Conservation (phyloP, 495 filamentous ascomycete genomes). For the Aspergillus leporis region DNA sequence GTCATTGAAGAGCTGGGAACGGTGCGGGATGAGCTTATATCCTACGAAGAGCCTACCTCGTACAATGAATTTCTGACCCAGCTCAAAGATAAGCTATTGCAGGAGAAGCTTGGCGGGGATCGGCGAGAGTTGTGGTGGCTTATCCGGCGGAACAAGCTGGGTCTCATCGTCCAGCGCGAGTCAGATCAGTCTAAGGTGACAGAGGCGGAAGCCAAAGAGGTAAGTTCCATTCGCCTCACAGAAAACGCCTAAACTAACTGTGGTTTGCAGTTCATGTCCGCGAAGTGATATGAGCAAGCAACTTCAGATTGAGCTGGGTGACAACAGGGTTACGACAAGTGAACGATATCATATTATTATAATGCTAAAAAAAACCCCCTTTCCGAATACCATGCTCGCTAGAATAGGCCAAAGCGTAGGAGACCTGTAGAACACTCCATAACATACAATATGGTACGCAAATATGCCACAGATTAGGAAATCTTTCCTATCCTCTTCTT, state of each 20-base stretch:
- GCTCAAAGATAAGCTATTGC: slow-evolving; percentile 71
- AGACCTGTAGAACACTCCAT: background rate
- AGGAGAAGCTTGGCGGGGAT: slow-evolving; percentile 76
- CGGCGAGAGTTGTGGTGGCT: slow-evolving; percentile 81
- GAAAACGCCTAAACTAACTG: slow-evolving; percentile 13
- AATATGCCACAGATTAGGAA: slow-evolving; percentile 37
- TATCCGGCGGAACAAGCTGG: slow-evolving; percentile 64
- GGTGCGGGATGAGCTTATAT: slow-evolving; percentile 74
- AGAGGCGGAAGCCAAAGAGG: slow-evolving; percentile 66
- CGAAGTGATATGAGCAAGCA: slow-evolving; percentile 17
- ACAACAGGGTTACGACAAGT: slow-evolving; percentile 7
- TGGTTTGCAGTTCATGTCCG: slow-evolving; percentile 30
- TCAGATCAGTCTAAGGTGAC: slow-evolving; percentile 63
- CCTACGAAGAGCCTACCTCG: slow-evolving; percentile 69
- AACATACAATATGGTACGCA: background rate
- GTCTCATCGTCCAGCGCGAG: slow-evolving; percentile 66
- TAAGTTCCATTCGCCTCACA: slow-evolving; percentile 23
- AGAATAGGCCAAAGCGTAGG: background rate
- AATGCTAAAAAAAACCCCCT: background rate
- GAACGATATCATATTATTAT: slow-evolving; percentile 1
- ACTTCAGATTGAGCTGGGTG: background rate
- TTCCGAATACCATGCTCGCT: background rate
- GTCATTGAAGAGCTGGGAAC: slow-evolving; percentile 76
- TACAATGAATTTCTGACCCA: slow-evolving; percentile 75
- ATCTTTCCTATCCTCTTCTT: slow-evolving; percentile 82